Base-by-base conservation (phyloP, 257 asterid genomes). In the Apocynum venetum region DNA sequence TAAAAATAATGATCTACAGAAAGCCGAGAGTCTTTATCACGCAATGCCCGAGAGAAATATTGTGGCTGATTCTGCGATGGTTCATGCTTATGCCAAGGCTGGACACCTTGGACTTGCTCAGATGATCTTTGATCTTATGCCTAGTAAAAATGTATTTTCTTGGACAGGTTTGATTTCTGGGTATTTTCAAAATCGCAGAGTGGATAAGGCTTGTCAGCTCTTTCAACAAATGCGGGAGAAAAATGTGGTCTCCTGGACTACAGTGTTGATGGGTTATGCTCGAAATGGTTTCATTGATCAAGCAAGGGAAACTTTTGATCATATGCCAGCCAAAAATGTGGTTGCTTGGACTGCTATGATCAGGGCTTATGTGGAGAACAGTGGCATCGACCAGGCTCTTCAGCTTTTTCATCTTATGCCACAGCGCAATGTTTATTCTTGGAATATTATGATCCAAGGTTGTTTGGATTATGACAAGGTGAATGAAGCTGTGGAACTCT, bases 121-220 rank as follows among this genome's bases (percentile, higher is more conserved):
- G 69, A 69, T 38, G 13, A 69, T 91, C 80, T 93, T 93, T 74
- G 91, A 91, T 75, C 71, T 72, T 36, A 86, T 90, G 77, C 80
- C 80, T 57, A 80, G 79, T 17, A 91, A 86, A 89, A 93, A 90
- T 80, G 90, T 87, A 9, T 86, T 89, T 12, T 84, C 97, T 72
- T 93, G 96, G 97, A 93, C 92, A 66, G 89, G 96, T 35, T 86
- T 93, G 93, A 78, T 91, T 46, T 89, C 98, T 12, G 97, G 98
- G 63, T 93, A 91, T 64, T 89, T 93, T 75, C 81, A 76, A 61
- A 72, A 78, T 76, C 89, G 92, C 38, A 71, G 70, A 20, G 88
- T 85, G 84, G 73, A 76, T 20, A 89, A 91, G 75, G 96, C 97
- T 55, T 90, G 80, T 83, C 74, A 80, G 41, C 81, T 91, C 83